Evolutionary conservation across 768 basidiomycete species (phyloP).

Genomic region (Russula griseocarnosa): DNA sequence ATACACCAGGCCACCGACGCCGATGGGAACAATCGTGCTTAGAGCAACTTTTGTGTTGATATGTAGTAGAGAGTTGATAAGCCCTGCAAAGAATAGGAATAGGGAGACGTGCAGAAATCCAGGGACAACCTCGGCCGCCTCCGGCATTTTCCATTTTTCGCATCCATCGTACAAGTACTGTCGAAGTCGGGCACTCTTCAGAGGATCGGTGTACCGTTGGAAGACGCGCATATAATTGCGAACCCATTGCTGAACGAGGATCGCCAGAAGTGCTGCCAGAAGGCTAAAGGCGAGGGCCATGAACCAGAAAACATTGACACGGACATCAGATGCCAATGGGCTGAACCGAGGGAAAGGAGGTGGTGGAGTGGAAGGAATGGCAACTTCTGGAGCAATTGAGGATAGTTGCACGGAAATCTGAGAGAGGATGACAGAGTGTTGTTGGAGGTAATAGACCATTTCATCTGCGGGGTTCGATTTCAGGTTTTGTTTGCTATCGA

Average conservation of each 20-base stretch:
- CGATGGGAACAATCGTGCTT: not conserved
- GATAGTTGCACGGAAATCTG: not conserved
- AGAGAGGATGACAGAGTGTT: too few species aligned
- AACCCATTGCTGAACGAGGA: too few species aligned
- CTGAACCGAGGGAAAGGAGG: not conserved
- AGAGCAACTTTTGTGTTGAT: not conserved
- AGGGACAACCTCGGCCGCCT: too few species aligned
- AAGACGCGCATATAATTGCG: not conserved
- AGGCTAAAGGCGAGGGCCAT: not conserved
- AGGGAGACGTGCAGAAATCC: too few species aligned
- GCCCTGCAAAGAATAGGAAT: not conserved
- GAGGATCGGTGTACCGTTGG: not conserved
- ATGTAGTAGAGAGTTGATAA: not conserved
- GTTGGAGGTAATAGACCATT: too few species aligned
- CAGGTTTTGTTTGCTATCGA: not conserved
- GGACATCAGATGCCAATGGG: not conserved
- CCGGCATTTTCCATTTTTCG: not conserved
- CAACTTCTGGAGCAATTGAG: not conserved
- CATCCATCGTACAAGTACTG: not conserved
- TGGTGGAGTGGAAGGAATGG: constrained; percentile 2
- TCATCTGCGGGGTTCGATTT: too few species aligned
- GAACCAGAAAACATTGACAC: not conserved
- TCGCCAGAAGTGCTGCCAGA: too few species aligned
- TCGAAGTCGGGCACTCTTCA: constrained; percentile 6
- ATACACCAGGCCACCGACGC: not conserved